Evolutionary conservation across 805 yeast genomes (phyloP).

Genomic region (Yamadazyma sp.): DNA sequence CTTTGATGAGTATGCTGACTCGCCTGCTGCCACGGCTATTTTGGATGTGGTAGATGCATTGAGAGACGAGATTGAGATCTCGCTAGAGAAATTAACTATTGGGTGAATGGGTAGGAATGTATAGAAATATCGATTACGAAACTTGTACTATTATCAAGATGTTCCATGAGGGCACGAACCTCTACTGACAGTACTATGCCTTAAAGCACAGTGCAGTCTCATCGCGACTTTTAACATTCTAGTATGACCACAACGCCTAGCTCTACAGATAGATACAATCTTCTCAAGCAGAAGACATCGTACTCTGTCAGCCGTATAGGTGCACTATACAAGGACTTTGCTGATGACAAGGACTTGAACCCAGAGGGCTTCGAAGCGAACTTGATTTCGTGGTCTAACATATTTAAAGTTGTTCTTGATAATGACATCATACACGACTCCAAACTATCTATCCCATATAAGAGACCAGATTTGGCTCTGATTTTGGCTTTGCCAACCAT

Average conservation of each 20-base stretch:
- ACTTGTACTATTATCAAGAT: no score
- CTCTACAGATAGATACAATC: slow-evolving; percentile 5
- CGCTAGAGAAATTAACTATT: slow-evolving; percentile 19
- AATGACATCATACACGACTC: slow-evolving; percentile 18
- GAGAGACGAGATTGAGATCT: slow-evolving; percentile 52
- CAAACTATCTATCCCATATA: slow-evolving; percentile 16
- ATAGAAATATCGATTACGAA: no score
- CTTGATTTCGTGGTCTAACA: slow-evolving; percentile 35
- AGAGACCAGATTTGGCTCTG: slow-evolving; percentile 15
- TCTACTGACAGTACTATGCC: no score
- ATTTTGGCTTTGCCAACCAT: slow-evolving; percentile 26
- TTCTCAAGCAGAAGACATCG: slow-evolving; percentile 8
- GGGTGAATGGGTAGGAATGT: no score
- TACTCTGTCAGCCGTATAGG: slow-evolving; percentile 14
- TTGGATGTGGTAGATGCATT: slow-evolving; percentile 76
- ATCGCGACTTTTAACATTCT: no score
- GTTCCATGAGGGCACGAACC: no score
- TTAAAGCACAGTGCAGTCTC: no score
- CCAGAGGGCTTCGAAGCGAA: slow-evolving; percentile 46
- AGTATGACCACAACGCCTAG: no score
- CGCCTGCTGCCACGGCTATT: slow-evolving; percentile 89
- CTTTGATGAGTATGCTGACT: slow-evolving; percentile 79
- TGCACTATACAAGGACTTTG: slow-evolving; percentile 34
- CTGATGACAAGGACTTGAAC: slow-evolving; percentile 28
- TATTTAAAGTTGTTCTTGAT: slow-evolving; percentile 18